phyloP scores from a whole-genome alignment of 306 rosid genomes.

The Vigna hirtella region DNA sequence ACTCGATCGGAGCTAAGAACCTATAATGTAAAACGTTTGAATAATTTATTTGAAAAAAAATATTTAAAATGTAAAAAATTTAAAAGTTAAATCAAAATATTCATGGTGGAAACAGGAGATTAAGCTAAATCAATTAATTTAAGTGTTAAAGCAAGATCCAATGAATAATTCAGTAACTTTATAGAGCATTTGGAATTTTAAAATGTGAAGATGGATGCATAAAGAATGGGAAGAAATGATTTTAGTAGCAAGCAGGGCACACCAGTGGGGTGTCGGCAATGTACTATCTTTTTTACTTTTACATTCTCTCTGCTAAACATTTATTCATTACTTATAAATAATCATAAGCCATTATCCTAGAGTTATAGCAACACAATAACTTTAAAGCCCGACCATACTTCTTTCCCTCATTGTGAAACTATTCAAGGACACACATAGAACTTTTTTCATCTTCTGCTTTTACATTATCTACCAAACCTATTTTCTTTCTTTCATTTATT shows the following conservation, averaged over 20 bases:
- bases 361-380: slow-evolving; percentile 18
- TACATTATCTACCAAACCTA: slow-evolving; percentile 18
- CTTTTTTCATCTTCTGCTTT: neutral
- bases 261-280: slow-evolving; percentile 52
- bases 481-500: neutral
- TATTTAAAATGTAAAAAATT: no score
- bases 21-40: no score
- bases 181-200: slow-evolving; percentile 17
- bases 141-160: slow-evolving; percentile 44
- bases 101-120: no score
- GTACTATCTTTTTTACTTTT: slow-evolving; percentile 2
- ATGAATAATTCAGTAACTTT: slow-evolving; percentile 43
- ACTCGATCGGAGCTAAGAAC: no score
- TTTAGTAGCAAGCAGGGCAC: slow-evolving; percentile 27
- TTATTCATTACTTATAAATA: neutral
- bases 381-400: slow-evolving; percentile 20
- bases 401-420: slow-evolving; percentile 31
- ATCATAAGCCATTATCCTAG: neutral
- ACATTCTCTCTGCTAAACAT: slow-evolving; percentile 5
- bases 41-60: no score
- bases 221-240: slow-evolving; percentile 32
- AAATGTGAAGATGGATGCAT: slow-evolving; percentile 45
- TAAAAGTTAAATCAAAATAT: no score
- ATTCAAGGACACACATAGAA: slow-evolving; percentile 5
- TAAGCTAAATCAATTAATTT: slow-evolving; percentile 7